Evolutionary conservation across 495 filamentous ascomycete genomes (phyloP).

Genomic region (Podospora fimiseda): DNA sequence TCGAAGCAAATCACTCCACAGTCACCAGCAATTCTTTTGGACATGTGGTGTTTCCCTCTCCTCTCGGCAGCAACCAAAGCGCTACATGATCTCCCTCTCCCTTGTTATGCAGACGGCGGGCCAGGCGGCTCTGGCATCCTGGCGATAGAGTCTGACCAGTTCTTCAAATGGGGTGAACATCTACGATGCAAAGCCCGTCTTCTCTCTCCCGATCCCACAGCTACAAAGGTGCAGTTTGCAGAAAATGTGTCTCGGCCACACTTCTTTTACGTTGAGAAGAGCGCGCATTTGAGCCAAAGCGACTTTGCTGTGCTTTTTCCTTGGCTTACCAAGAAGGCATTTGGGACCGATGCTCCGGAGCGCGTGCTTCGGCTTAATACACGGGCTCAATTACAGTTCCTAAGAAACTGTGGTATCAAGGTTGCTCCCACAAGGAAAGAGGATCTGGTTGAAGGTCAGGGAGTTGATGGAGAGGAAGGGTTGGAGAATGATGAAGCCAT

Average conservation of each 20-base stretch:
- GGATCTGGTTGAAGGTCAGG: conserved; percentile 48
- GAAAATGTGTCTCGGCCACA: conserved; percentile 33
- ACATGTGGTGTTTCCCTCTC: conserved; percentile 69
- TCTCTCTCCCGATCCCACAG: conserved; percentile 8
- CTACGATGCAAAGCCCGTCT: conserved; percentile 51
- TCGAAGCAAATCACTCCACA: conserved; percentile 54
- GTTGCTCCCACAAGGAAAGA: conserved; percentile 44
- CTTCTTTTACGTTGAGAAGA: conserved; percentile 56
- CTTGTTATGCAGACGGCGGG: conserved; percentile 45
- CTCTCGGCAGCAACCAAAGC: conserved; percentile 45
- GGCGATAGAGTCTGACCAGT: conserved; percentile 60
- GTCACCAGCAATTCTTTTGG: conserved; percentile 57
- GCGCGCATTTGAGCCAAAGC: conserved; percentile 66
- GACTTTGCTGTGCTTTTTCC: conserved; percentile 79
- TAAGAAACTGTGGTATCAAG: conserved; percentile 45
- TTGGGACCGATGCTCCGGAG: conserved; percentile 56
- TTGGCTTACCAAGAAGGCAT: conserved; percentile 51
- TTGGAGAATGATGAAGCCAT: conserved; percentile 34
- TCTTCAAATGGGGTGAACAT: conserved; percentile 65
- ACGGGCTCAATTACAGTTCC: conserved; percentile 54
- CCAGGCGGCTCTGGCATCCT: conserved; percentile 48
- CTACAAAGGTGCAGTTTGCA: too few species aligned
- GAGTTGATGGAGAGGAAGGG: conserved; percentile 11
- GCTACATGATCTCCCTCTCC: conserved; percentile 60
- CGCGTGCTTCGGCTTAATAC: conserved; percentile 56